Evolutionary conservation across 768 basidiomycete species (phyloP).

Genomic region (Gymnopilus junonius): DNA sequence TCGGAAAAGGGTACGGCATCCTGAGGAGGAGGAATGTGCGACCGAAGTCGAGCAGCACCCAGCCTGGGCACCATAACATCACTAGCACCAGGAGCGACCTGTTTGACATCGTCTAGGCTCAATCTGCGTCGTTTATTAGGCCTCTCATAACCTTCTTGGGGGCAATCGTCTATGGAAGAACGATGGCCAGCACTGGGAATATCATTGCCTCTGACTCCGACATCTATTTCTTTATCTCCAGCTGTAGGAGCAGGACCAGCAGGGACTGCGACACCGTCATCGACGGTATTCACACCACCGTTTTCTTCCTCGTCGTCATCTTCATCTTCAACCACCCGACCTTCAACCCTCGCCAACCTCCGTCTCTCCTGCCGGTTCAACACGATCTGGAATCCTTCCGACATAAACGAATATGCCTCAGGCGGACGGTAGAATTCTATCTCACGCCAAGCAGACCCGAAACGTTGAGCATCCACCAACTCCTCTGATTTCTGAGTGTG

Average conservation of each 20-base stretch:
- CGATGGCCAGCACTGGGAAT: background rate
- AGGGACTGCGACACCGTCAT: background rate
- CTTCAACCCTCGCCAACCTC: constrained; percentile 15
- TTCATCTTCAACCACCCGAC: constrained; percentile 7
- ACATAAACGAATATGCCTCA: background rate
- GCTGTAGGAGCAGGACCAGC: background rate
- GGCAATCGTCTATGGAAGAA: background rate
- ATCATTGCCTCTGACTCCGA: background rate
- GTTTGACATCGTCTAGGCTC: background rate
- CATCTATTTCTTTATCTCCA: background rate
- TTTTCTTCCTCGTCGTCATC: background rate
- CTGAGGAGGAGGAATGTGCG: background rate
- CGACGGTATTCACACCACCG: background rate
- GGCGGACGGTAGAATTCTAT: constrained; percentile 1
- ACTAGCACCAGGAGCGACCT: background rate
- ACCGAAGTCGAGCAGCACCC: background rate
- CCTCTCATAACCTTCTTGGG: constrained; percentile 6
- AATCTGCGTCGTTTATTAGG: constrained; percentile 18
- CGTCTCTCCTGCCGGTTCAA: constrained; percentile 46
- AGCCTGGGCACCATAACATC: background rate
- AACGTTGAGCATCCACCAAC: background rate
- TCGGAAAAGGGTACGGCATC: background rate
- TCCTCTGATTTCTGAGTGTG: background rate
- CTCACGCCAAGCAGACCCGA: background rate
- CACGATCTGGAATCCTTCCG: constrained; percentile 36